These are phyloP conservation scores for Antitrichia curtipendula DNA, from an alignment of 225 moss, liverwort and hornwort genomes.

Conservation along the genomic window DNA sequence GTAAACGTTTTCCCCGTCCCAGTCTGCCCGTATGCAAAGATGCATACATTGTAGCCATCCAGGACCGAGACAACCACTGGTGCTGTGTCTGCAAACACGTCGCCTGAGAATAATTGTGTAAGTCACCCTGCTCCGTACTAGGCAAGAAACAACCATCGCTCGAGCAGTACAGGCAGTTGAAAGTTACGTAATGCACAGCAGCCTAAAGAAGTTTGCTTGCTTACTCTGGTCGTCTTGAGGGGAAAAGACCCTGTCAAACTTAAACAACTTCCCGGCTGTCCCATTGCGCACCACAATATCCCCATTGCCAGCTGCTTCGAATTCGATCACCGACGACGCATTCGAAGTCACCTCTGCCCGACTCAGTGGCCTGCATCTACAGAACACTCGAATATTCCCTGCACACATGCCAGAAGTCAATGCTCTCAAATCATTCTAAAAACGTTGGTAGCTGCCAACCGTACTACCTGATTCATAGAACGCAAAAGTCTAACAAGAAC, in stretches of 20 bases:
- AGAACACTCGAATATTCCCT: slow-evolving; percentile 95
- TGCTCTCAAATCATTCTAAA: background rate
- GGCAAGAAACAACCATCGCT: background rate
- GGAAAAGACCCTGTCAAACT: slow-evolving; percentile 87
- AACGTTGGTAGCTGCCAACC: background rate
- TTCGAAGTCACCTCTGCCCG: slow-evolving; percentile 30
- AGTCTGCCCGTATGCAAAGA: slow-evolving; percentile 92
- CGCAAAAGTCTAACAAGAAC: no score
- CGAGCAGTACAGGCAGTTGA: background rate
- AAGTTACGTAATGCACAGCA: no score
- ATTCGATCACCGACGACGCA: slow-evolving; percentile 54
- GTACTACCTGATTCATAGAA: background rate
- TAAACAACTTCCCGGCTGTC: slow-evolving; percentile 70
- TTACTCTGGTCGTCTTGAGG: slow-evolving; percentile 87
- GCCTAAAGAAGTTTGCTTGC: background rate
- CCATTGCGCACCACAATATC: slow-evolving; percentile 80
- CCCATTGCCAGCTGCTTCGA: slow-evolving; percentile 59
- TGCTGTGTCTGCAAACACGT: slow-evolving; percentile 81
- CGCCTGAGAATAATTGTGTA: slow-evolving; percentile 10
- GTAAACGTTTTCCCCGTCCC: slow-evolving; percentile 94
- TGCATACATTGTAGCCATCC: slow-evolving; percentile 91
- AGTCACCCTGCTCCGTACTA: background rate
- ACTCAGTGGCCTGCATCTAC: slow-evolving; percentile 77
- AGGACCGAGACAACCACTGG: slow-evolving; percentile 88
- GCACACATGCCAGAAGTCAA: background rate